These are phyloP conservation scores for Diplodia mutila DNA, from an alignment of 2,329 filamentous ascomycete genomes.

Conservation along the genomic window DNA sequence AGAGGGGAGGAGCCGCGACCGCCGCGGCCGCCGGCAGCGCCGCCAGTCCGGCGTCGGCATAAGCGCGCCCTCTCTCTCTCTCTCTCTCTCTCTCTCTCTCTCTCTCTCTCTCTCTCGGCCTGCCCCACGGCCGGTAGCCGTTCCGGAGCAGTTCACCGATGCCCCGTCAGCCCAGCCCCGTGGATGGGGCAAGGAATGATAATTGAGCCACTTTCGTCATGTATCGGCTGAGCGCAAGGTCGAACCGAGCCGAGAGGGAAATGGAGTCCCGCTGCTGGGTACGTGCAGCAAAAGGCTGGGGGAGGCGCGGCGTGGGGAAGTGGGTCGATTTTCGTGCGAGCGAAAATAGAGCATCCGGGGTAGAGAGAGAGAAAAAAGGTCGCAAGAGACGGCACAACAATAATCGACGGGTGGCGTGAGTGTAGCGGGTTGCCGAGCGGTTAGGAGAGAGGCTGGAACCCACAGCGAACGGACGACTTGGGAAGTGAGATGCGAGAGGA, in stretches of 20 bases:
- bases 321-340: background rate
- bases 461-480: background rate
- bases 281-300: background rate
- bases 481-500: background rate
- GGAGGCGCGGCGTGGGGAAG: background rate
- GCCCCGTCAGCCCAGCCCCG: background rate
- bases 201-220: background rate
- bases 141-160: too few species aligned
- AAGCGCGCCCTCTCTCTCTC: background rate
- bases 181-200: background rate
- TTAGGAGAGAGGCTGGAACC: background rate
- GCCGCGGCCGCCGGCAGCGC: background rate
- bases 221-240: background rate
- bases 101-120: too few species aligned
- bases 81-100: too few species aligned
- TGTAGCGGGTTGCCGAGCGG: background rate
- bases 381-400: background rate
- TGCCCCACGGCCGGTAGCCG: background rate
- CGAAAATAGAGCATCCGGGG: background rate
- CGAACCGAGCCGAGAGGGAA: background rate
- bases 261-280: background rate
- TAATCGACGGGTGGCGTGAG: background rate
- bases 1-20: background rate
- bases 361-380: too few species aligned
- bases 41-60: background rate